A percentile compares a stretch with the other conserved stretches of the same genome.
Conservation (phyloP, 768 basidiomycete genomes). For the Boletus sensibilis region DNA sequence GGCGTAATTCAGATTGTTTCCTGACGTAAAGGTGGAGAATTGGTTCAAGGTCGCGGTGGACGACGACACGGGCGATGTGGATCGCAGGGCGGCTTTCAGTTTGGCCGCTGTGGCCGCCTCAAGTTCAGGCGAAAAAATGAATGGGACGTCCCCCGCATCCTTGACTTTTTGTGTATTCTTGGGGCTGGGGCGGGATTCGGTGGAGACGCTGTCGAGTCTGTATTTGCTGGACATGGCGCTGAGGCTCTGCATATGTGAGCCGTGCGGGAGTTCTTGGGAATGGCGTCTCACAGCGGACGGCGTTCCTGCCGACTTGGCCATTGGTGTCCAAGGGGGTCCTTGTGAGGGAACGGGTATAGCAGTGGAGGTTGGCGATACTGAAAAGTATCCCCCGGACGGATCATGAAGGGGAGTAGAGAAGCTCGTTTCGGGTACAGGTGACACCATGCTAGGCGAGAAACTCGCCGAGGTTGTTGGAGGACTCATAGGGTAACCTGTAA, state of each 20-base stretch:
- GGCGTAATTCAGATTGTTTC: constrained; percentile 13
- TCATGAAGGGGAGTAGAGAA: constrained; percentile 16
- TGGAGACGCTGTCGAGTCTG: constrained; percentile 14
- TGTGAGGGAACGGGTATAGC: constrained; percentile 15
- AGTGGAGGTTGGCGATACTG: constrained; percentile 4
- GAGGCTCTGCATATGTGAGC: constrained; percentile 20
- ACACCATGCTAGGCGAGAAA: constrained; percentile 9
- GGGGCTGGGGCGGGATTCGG: constrained; percentile 8
- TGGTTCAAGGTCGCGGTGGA: constrained; percentile 3
- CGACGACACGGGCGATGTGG: constrained; percentile 7
- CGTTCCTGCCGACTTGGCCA: constrained; percentile 5
- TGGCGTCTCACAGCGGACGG: constrained; percentile 12
- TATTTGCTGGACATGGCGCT: constrained; percentile 28
- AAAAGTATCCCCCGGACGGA: constrained; percentile 17
- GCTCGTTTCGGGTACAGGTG: constrained; percentile 13
- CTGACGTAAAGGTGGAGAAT: constrained; percentile 24
- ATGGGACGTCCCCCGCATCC: constrained; percentile 32
- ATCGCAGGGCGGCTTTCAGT: constrained; percentile 27
- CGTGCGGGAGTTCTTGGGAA: constrained; percentile 23
- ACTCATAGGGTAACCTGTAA: constrained; percentile 15
- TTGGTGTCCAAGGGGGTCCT: constrained; percentile 15
- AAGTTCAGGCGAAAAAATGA: constrained; percentile 33
- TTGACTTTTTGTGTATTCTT: constrained; percentile 24
- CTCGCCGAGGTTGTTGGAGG: constrained; percentile 5
- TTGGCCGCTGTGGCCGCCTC: constrained; percentile 32